Evolutionary conservation across 1,284 basidiomycete species (phyloP), one percentile per base, ranked within the genome.

Genomic region (Sanghuangporus baumii): DNA sequence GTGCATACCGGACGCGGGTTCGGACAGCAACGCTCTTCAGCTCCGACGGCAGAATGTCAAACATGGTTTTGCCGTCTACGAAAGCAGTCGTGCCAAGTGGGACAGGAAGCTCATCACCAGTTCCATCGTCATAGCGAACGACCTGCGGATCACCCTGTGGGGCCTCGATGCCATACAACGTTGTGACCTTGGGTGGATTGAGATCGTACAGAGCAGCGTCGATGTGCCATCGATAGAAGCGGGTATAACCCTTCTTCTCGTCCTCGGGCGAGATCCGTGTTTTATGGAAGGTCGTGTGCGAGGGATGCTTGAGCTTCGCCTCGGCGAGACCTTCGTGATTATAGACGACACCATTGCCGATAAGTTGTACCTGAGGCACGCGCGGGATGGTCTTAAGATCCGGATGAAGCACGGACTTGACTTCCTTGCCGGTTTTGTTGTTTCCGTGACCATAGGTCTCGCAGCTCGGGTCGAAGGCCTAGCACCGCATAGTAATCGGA

Each of bases 211-310:
- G 76, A 0, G 94, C 94, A 0, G 94, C 94, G 70, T 97, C 94
- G 73, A 96, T 96, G 75, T 96, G 94, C 93, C 93, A 94, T 60
- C 93, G 81, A 73, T 94, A 95, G 80, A 93, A 96, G 36, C 94
- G 84, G 11, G 94, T 96, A 50, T 80, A 74, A 31, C 91, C 91
- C 59, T 82, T 81, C 9, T 77, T 83, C 68, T 91, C 89, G 66
- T 96, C 93, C 68, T 89, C 90, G 1, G 82, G 79, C 2, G 87
- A 86, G 34, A 95, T 81, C n/a, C 76, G 76, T 38, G 88, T 88
- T 76, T 92, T 93, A 80, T 97, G 95, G 77, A 97, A 97, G 1
- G 91, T 91, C 47, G 80, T 87, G 75, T 97, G 94, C 57, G 86
- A 88, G 1, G 94, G 94, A 75, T 96, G 88, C 74, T 81, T 83